phyloP scores from a whole-genome alignment of 371 early-diverging fungal species.

The Mortierella sp. region DNA sequence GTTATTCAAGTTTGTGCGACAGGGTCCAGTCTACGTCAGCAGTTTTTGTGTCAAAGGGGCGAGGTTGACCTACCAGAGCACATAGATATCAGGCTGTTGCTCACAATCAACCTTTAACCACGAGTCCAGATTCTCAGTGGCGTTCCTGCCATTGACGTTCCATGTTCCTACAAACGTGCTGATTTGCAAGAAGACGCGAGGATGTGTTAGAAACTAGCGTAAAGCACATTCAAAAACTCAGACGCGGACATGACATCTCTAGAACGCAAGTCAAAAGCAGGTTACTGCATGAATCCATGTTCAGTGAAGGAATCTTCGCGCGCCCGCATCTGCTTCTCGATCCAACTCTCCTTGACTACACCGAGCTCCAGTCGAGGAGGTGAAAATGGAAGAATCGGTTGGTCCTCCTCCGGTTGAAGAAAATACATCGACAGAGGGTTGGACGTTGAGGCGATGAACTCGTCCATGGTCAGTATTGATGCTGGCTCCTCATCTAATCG shows the following conservation, averaged over 20 bases:
- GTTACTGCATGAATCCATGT: conserved; percentile 40
- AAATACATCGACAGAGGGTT: conserved; percentile 46
- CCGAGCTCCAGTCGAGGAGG: conserved; percentile 30
- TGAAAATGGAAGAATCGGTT: conserved; percentile 13
- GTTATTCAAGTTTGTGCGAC: too few species aligned
- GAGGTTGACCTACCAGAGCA: conserved; percentile 84
- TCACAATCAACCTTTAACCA: conserved; percentile 73
- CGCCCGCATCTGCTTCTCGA: conserved; percentile 44
- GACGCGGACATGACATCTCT: too few species aligned
- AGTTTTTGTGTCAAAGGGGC: too few species aligned
- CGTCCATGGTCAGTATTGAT: conserved; percentile 29
- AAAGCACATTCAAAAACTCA: neutral
- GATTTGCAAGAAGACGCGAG: neutral
- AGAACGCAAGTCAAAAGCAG: too few species aligned
- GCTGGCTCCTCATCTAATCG: neutral
- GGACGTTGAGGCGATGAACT: conserved; percentile 28
- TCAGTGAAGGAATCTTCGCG: conserved; percentile 40
- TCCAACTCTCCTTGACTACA: conserved; percentile 44
- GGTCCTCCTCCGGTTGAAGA: conserved; percentile 41
- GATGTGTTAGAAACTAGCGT: neutral
- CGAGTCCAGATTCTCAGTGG: conserved; percentile 65
- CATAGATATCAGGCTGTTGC: conserved; percentile 75
- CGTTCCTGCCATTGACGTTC: conserved; percentile 89
- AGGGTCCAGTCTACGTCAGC: too few species aligned
- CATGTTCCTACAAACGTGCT: conserved; percentile 90